Conservation (phyloP, 2,329 filamentous ascomycete species). For the Macroventuria anomochaeta region DNA sequence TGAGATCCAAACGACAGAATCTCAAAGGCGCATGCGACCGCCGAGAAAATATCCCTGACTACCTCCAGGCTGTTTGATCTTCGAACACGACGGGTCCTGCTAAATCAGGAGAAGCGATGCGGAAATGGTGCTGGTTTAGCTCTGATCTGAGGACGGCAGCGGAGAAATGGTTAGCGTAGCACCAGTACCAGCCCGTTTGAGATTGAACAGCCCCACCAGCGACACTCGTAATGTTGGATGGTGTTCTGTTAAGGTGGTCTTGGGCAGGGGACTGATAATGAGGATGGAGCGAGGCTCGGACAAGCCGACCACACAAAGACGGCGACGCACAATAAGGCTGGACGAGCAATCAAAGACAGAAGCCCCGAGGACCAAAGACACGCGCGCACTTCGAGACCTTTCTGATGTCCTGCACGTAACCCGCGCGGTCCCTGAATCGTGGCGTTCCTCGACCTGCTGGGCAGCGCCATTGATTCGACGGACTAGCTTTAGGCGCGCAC, state of each 20-base stretch:
- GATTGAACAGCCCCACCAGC: conserved; percentile 34
- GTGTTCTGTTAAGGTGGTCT: conserved; percentile 19
- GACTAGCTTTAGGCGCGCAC: conserved; percentile 33
- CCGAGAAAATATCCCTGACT: conserved; percentile 33
- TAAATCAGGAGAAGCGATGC: conserved; percentile 39
- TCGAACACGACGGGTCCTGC: conserved; percentile 34
- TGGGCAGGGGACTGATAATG: conserved; percentile 23
- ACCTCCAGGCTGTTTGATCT: conserved; percentile 36
- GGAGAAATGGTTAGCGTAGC: conserved; percentile 39
- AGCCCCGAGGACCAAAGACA: conserved; percentile 26
- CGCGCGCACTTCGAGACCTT: conserved; percentile 15
- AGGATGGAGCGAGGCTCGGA: conserved; percentile 3
- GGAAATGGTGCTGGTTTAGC: conserved; percentile 45
- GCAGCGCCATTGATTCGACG: conserved; percentile 40
- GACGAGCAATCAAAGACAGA: conserved; percentile 24
- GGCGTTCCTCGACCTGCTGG: conserved; percentile 34
- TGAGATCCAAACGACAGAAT: conserved; percentile 22
- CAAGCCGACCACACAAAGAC: conserved; percentile 24
- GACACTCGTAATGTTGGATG: conserved; percentile 45
- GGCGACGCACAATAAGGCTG: conserved; percentile 15
- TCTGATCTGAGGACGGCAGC: conserved; percentile 41
- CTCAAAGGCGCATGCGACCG: conserved; percentile 29
- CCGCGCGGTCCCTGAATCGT: conserved; percentile 42
- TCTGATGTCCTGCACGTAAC: conserved; percentile 34
- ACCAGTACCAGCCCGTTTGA: conserved; percentile 35